Evolutionary conservation across 139 green algal species (phyloP), one percentile per base, ranked within the genome.

Genomic region (Coelastrella sp.): DNA sequence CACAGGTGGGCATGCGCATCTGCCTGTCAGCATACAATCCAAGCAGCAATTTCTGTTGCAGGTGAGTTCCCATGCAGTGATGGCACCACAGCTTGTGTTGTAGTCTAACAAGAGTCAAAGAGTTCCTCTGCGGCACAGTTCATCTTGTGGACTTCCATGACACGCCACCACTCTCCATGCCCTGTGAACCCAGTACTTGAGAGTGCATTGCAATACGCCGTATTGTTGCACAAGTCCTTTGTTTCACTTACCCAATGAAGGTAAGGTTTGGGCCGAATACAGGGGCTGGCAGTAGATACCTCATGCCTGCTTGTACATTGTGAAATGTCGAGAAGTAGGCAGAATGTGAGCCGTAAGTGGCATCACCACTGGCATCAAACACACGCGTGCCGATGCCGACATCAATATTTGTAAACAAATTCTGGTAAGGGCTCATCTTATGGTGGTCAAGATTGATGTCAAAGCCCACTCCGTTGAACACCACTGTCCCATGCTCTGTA

Each of bases 391-490:
- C 86, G 0, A 85, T 5, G 15, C 86, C 86, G 1, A 85, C 10
- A 27, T 90, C 74, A 12, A 90, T 60, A 63, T 90, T 90, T 15
- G 58, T 90, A 10, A 68, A 85, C 4, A 90, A 57, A 60, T 90
- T 90, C 25, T 68, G 35, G 56, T 88, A 88, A 19, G 84, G 84
- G 15, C 27, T 72, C 66, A 65, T 80, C 27, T 74, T 68, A 25
- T 90, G 86, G 86, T 85, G 74, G 58, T 90, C 86, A 14, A 90
- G 14, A 74, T 90, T 85, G 56, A 85, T 80, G 86, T 90, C 86
- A 11, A 83, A 63, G 22, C 73, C 86, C 10, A 22, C 14, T 7
- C 90, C 90, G 10, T 88, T 72, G 35, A 66, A 65, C 72, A 92
- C 58, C 12, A 91, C 85, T 25, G 82, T 92, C 57, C 85, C 78